Conservation (phyloP, 2,329 filamentous ascomycete genomes). For the Beauveria australis region DNA sequence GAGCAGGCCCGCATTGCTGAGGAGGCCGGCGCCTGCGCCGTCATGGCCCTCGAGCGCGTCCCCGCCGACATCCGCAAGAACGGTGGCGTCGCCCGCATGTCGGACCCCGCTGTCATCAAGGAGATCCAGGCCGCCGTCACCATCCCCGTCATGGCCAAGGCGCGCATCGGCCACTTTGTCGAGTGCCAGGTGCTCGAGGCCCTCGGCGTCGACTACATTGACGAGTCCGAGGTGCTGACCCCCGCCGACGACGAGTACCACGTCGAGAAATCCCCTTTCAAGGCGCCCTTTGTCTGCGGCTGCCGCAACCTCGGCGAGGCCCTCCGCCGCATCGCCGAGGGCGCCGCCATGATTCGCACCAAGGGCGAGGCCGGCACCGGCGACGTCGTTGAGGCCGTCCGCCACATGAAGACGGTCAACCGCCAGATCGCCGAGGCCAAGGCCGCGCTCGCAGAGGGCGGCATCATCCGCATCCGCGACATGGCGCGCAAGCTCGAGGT, state of each 20-base stretch:
- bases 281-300: conserved; percentile 88
- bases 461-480: conserved; percentile 50
- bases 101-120: conserved; percentile 86
- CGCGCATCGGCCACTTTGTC: conserved; percentile 93
- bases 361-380: conserved; percentile 97
- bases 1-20: conserved; percentile 95
- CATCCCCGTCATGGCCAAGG: conserved; percentile 98
- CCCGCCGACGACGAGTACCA: conserved; percentile 87
- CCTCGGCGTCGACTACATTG: conserved; percentile 93
- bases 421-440: conserved; percentile 73
- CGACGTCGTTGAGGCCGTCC: conserved; percentile 92
- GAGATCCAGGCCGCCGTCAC: conserved; percentile 92
- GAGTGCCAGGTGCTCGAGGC: conserved; percentile 98
- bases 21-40: conserved; percentile 88
- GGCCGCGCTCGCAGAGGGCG: conserved; percentile 54
- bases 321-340: conserved; percentile 80
- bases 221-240: conserved; percentile 95
- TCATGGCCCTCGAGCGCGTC: conserved; percentile 97
- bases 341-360: conserved; percentile 96
- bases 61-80: conserved; percentile 90
- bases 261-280: conserved; percentile 79
- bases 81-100: conserved; percentile 95
- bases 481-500: conserved; percentile 75
- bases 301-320: conserved; percentile 93
- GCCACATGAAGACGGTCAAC: conserved; percentile 89